Conservation (phyloP, 345 rosid genomes). For the Ceriops decandra region DNA sequence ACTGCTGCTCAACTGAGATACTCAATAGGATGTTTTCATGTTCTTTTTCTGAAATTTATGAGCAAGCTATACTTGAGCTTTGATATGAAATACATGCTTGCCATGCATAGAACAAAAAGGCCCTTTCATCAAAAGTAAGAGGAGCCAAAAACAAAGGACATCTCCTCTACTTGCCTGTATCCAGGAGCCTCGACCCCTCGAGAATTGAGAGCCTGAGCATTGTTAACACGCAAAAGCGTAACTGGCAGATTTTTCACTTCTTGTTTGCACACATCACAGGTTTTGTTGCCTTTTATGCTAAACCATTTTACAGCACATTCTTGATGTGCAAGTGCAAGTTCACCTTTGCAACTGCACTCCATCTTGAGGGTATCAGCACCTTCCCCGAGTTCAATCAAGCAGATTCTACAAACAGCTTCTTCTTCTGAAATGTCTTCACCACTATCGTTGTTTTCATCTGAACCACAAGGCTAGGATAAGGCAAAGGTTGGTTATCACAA, state of each 20-base stretch:
- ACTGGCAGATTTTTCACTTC: constrained; percentile 92
- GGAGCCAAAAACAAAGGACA: constrained; percentile 5
- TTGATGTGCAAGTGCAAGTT: constrained; percentile 83
- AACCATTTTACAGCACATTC: constrained; percentile 96
- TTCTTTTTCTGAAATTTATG: too few species aligned
- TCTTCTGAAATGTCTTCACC: constrained; percentile 86
- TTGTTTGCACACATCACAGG: constrained; percentile 93
- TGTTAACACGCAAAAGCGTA: constrained; percentile 79
- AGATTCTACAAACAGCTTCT: constrained; percentile 94
- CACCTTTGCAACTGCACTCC: constrained; percentile 98
- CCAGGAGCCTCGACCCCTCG: constrained; percentile 37
- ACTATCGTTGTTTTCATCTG: constrained; percentile 55
- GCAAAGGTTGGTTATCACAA: constrained; percentile 49
- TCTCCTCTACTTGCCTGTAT: constrained; percentile 55
- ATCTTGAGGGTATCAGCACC: constrained; percentile 81
- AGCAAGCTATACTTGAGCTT: too few species aligned
- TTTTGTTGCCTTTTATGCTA: constrained; percentile 93
- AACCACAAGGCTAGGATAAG: constrained; percentile 67
- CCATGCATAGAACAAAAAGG: neutral
- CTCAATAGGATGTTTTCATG: too few species aligned
- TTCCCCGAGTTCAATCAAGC: constrained; percentile 79
- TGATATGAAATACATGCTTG: too few species aligned
- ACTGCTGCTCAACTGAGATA: too few species aligned
- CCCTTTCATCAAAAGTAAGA: neutral
- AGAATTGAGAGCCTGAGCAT: constrained; percentile 29